Base-by-base conservation (phyloP, 169 alveolate species). In the Plasmodium gonderi region DNA sequence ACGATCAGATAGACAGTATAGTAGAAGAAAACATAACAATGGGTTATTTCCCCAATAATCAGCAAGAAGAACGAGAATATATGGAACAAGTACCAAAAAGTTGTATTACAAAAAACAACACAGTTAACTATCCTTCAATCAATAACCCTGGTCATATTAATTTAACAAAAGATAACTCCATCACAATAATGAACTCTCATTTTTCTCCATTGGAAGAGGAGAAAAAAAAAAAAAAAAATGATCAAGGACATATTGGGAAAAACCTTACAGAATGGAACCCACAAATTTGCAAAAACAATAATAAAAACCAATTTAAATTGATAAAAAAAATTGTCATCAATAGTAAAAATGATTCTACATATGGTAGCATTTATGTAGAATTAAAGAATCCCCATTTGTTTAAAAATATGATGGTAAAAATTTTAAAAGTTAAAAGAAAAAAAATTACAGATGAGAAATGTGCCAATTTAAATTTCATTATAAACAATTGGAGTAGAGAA, bases 341-440 rank as follows among this genome's bases (percentile, higher is more conserved):
- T 65, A 47, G 74, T 45, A 90, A 49, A 68, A 90, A 64, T 12
- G 40, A 31, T 49, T 64, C 40, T n/a, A 64, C 90, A 0, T 64
- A 40, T 67, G 94, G 94, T 45, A 65, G 79, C 51, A 90, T 90
- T n/a, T 90, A 65, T 44, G 76, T 90, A 36, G 31, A 90, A 6
- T 68, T 90, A 79, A 67, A 78, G 51, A 90, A 90, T 44, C 38
- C 36, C 29, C 51, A 31, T 65, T 23, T 60, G 11, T 90, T 64
- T 42, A 49, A 90, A 78, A 12, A 78, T 29, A 44, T 90, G 51
- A 40, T 23, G n/a, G 76, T 79, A 14, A 90, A 90, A 77, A 65
- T 90, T 31, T 0, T 77, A 44, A 90, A 78, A 90, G n/a, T 77
- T 0, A 45, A 78, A 54, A 78, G 69, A 76, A 87, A 87, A 8